phyloP scores from a whole-genome alignment of 2,329 filamentous ascomycete species.

The Penicillium sumatraense region DNA sequence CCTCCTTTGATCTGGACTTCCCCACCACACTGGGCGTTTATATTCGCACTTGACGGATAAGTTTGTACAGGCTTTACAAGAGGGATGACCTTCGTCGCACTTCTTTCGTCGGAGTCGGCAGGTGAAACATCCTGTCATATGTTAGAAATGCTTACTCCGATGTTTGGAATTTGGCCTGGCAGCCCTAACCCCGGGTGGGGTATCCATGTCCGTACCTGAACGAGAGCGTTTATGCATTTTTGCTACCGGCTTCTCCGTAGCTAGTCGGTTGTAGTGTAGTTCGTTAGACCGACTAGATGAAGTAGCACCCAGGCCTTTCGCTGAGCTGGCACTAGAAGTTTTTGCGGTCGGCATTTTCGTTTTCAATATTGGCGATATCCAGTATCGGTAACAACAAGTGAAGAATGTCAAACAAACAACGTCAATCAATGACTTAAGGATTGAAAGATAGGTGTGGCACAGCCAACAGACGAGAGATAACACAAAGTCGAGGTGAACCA shows the following conservation, averaged over 20 bases:
- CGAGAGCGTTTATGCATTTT: not conserved
- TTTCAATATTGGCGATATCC: not conserved
- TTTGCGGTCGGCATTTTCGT: conserved; percentile 15
- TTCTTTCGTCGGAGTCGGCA: conserved; percentile 71
- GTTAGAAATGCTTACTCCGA: too few species aligned
- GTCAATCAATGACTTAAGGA: conserved; percentile 8
- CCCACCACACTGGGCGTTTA: conserved; percentile 97
- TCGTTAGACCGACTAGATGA: not conserved
- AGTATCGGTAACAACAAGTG: conserved; percentile 4
- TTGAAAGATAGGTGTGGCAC: conserved; percentile 6
- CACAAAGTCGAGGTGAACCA: conserved; percentile 18
- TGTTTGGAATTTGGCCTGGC: too few species aligned
- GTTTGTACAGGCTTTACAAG: conserved; percentile 67
- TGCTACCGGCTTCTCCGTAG: not conserved
- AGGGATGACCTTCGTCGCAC: conserved; percentile 69
- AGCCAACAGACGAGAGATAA: conserved; percentile 15
- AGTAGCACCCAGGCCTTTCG: not conserved
- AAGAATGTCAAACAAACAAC: not conserved
- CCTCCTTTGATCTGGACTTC: conserved; percentile 83
- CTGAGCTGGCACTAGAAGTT: not conserved
- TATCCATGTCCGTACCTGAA: not conserved
- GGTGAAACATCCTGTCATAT: conserved; percentile 64
- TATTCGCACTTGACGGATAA: conserved; percentile 92
- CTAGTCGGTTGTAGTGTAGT: not conserved
- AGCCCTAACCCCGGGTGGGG: too few species aligned